Conservation (phyloP, 2,329 filamentous ascomycete genomes). For the Triangularia verruculosa region DNA sequence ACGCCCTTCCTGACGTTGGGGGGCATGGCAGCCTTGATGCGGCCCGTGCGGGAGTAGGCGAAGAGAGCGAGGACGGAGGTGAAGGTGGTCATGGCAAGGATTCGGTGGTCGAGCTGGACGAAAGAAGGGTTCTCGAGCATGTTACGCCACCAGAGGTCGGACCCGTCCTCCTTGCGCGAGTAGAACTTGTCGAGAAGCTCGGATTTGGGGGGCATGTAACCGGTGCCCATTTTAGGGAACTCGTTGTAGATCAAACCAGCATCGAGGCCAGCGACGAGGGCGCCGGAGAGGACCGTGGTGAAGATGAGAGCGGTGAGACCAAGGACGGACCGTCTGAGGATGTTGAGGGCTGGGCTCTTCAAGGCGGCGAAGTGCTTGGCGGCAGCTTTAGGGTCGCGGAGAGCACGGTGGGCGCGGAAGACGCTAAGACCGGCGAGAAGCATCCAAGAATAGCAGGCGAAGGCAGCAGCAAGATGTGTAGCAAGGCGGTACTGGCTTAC, state of each 20-base stretch:
- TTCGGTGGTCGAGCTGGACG: slow-evolving; percentile 93
- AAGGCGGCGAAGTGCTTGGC: slow-evolving; percentile 60
- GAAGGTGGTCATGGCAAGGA: slow-evolving; percentile 87
- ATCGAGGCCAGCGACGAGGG: slow-evolving; percentile 89
- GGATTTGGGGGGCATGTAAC: slow-evolving; percentile 72
- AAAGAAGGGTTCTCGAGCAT: slow-evolving; percentile 95
- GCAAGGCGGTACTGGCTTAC: slow-evolving; percentile 94
- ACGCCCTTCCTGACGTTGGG: slow-evolving; percentile 64
- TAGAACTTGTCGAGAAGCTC: slow-evolving; percentile 89
- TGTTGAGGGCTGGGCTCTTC: slow-evolving; percentile 61
- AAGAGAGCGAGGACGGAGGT: slow-evolving; percentile 75
- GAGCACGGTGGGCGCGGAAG: slow-evolving; percentile 70
- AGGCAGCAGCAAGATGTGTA: slow-evolving; percentile 84
- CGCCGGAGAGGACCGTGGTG: slow-evolving; percentile 87
- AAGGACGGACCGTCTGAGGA: slow-evolving; percentile 71
- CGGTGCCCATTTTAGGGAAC: slow-evolving; percentile 90
- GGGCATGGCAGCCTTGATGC: slow-evolving; percentile 57
- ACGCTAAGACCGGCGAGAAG: slow-evolving; percentile 82
- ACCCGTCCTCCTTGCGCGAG: slow-evolving; percentile 70
- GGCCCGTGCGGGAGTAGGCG: slow-evolving; percentile 71
- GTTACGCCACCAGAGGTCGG: slow-evolving; percentile 94
- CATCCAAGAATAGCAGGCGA: slow-evolving; percentile 93
- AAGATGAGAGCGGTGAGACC: slow-evolving; percentile 76
- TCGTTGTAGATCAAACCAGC: slow-evolving; percentile 98
- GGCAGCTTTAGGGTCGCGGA: slow-evolving; percentile 64